Evolutionary conservation across 331 rosid species (phyloP), one percentile per base, ranked within the genome.

Genomic region (Stylosanthes scabra): DNA sequence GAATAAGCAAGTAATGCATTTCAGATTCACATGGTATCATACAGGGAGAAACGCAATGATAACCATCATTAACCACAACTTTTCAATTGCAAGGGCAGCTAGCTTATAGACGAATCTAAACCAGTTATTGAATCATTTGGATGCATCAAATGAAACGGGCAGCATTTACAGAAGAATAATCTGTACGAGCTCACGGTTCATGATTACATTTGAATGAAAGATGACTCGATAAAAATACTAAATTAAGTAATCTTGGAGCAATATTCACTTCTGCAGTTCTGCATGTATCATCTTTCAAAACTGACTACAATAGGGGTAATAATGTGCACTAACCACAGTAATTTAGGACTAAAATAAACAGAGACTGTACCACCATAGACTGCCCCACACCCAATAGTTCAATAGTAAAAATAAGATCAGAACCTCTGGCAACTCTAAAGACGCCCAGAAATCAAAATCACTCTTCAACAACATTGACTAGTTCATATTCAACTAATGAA

Each of bases 401-500:
- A 80, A 69, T 58, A 75, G 83, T 80, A 68, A 83, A 80, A 78
- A 66, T 72, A 56, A 70, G 74, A 82, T 57, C 45, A 34, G 81
- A 80, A 78, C 74, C 85, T 65, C 71, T 39, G 50, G 70, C 59
- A 58, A 74, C 61, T 77, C 63, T 63, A 74, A 74, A 72, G 73
- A 84, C 82, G 63, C 63, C 74, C 81, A 61, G 40, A 74, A 54
- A 56, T 51, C 51, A 57, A 68, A 63, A 63, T 80, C 73, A 80
- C 75, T 90, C 86, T 66, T 85, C 89, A 49, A 74, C 88, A 27
- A 93, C 90, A 71, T 84, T 88, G 46, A 93, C 96, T 66, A 90
- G 66, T 68, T 90, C 97, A 72, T 90, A 90, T 74, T 93, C 98
- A 15, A 88, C 92, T 11, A 90, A 84, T 10, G 96, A 93, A 25